Evolutionary conservation across 2,329 filamentous ascomycete species (phyloP), one percentile per base, ranked within the genome.

Genomic region (Calonectria montana): DNA sequence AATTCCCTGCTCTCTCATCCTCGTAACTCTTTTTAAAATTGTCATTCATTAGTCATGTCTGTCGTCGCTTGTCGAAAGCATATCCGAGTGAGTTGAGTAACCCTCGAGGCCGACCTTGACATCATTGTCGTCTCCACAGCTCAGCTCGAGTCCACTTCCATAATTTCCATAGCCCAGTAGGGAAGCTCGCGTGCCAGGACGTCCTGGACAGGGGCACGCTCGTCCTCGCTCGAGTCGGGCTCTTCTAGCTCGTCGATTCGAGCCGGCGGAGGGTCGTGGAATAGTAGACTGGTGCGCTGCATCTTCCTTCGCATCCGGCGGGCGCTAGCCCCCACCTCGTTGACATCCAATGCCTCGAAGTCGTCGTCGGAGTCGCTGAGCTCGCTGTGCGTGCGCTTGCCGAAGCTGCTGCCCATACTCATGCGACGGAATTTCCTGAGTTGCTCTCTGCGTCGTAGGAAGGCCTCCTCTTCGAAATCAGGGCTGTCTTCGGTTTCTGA

Each of bases 241-340:
- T 89, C 88, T 18, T 89, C 88, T 1, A 88, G 82, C 80, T 90
- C 88, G 43, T 89, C 87, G 69, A 90, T 90, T 43, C 86, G 83
- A 13, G 86, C 86, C 61, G 84, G 83, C 13, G 86, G 86, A 37
- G 87, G 87, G 70, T 89, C 87, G 23, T 86, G 83, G 73, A 89
- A 88, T 29, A 86, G 83, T n/a, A 88, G 75, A 71, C 83, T 84
- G 53, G 86, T 86, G 47, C 85, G 85, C 41, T 88, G 85, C 65
- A 87, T 77, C 45, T 86, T 84, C 72, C 88, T 85, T 65, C 85
- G 84, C 70, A 88, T 80, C 31, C 87, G 84, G 23, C 87, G 84
- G 12, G 87, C 87, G 73, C 86, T 87, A 16, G 85, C 87, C 16
- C 86, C 87, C 12, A 83, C 83, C 23, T 85, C 83, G 65, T 84